Percentiles rank a stretch among this genome's conserved stretches.
phyloP scores from a whole-genome alignment of 352 stramenopile species.

The Globisporangium iwayamae region DNA sequence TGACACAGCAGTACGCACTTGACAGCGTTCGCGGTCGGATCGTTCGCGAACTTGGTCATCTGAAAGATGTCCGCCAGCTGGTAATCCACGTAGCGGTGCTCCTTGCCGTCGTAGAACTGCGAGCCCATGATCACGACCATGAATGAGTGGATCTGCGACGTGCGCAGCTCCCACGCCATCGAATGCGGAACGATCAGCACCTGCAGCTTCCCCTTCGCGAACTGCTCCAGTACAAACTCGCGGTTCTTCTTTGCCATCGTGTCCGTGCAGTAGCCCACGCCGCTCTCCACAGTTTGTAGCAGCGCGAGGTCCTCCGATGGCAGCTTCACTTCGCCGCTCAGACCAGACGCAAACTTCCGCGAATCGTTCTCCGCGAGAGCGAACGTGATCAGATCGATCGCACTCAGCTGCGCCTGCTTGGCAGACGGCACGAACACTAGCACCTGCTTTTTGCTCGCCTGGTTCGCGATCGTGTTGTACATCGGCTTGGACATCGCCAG shows the following conservation, averaged over 20 bases:
- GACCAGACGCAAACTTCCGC: slow-evolving; percentile 51
- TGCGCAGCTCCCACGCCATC: slow-evolving; percentile 90
- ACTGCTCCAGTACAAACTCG: slow-evolving; percentile 88
- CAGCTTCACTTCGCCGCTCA: slow-evolving; percentile 32
- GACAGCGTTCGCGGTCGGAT: slow-evolving; percentile 56
- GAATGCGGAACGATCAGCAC: slow-evolving; percentile 94
- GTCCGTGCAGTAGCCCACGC: slow-evolving; percentile 95
- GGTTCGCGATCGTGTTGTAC: slow-evolving; percentile 93
- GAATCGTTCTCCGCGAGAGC: slow-evolving; percentile 83
- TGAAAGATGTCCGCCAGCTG: slow-evolving; percentile 96
- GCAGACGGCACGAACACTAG: slow-evolving; percentile 98
- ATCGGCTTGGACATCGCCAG: slow-evolving; percentile 98
- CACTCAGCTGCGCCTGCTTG: slow-evolving; percentile 97
- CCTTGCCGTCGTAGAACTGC: slow-evolving; percentile 95
- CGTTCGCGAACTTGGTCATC: slow-evolving; percentile 93
- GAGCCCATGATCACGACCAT: slow-evolving; percentile 98
- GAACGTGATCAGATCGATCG: slow-evolving; percentile 99
- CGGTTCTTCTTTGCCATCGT: slow-evolving; percentile 91
- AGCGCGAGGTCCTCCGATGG: slow-evolving; percentile 88
- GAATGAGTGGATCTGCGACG: slow-evolving; percentile 72
- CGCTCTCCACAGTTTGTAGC: slow-evolving; percentile 91
- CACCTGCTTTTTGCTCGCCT: slow-evolving; percentile 83
- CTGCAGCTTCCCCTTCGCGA: slow-evolving; percentile 81
- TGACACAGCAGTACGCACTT: slow-evolving; percentile 97
- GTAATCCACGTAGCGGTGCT: slow-evolving; percentile 97